These are phyloP conservation scores for Xylaria arbuscula DNA, from an alignment of 2,329 filamentous ascomycete genomes.

Conservation along the genomic window DNA sequence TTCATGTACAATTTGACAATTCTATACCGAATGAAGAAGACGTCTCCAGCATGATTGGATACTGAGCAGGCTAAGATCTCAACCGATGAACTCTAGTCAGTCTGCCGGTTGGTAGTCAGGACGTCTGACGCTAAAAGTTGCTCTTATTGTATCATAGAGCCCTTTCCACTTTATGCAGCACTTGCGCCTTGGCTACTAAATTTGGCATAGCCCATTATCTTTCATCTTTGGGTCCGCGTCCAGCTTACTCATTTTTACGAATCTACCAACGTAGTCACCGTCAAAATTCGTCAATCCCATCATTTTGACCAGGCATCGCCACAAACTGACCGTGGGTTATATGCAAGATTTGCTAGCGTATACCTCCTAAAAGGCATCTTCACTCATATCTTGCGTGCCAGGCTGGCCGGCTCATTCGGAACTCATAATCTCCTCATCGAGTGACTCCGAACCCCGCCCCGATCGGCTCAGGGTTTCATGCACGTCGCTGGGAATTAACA, in stretches of 20 bases:
- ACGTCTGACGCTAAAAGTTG: not conserved
- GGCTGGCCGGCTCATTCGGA: not conserved
- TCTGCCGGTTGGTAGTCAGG: not conserved
- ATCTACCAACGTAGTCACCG: not conserved
- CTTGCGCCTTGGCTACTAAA: constrained; percentile 46
- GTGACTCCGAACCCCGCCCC: not conserved
- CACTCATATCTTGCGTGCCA: constrained; percentile 15
- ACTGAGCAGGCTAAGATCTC: not conserved
- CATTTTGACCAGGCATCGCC: constrained; percentile 2
- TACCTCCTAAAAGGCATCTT: constrained; percentile 22
- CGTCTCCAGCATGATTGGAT: constrained; percentile 18
- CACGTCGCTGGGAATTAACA: constrained; percentile 14
- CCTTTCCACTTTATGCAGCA: constrained; percentile 37
- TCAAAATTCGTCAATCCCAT: not conserved
- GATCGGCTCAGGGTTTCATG: not conserved
- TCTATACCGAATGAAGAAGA: constrained; percentile 27
- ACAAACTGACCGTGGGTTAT: not conserved
- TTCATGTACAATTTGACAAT: constrained; percentile 35
- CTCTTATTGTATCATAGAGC: not conserved
- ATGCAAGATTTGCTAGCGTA: constrained; percentile 23
- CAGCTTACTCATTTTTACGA: constrained; percentile 10
- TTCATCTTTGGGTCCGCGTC: not conserved
- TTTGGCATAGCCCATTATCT: constrained; percentile 37
- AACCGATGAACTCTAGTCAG: not conserved
- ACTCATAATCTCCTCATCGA: not conserved